Conservation (phyloP, 768 basidiomycete genomes). For the Candolleomyces aberdarensis region DNA sequence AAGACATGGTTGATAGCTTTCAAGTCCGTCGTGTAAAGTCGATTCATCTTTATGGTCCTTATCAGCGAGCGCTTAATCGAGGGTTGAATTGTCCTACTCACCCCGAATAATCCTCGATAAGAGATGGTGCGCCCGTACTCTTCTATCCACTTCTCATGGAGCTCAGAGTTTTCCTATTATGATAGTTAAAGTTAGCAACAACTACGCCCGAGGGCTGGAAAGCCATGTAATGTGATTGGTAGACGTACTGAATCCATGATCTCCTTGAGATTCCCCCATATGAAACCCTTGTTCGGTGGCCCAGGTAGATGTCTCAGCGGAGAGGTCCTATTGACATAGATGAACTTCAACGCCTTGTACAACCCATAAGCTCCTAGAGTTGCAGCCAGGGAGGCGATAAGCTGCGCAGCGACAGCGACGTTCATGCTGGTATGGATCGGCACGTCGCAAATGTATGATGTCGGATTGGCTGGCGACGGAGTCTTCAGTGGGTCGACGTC, state of each 20-base stretch:
- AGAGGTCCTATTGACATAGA: slow-evolving; percentile 34
- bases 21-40: slow-evolving; percentile 55
- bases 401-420: neutral
- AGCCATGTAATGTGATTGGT: neutral
- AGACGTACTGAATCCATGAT: slow-evolving; percentile 39
- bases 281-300: slow-evolving; percentile 38
- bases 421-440: neutral
- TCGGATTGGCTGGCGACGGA: too few species aligned
- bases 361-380: slow-evolving; percentile 24
- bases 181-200: neutral
- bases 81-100: slow-evolving; percentile 12
- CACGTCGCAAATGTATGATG: too few species aligned
- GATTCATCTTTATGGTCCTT: slow-evolving; percentile 20
- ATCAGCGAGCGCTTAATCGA: neutral
- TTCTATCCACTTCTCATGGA: slow-evolving; percentile 40
- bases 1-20: slow-evolving; percentile 63
- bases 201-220: neutral
- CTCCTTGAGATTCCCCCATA: slow-evolving; percentile 49
- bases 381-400: slow-evolving; percentile 19
- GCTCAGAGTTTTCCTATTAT: slow-evolving; percentile 25
- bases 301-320: slow-evolving; percentile 48
- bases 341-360: slow-evolving; percentile 26
- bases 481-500: too few species aligned
- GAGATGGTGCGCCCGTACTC: slow-evolving; percentile 46
- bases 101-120: slow-evolving; percentile 43